Evolutionary conservation across 2,329 filamentous ascomycete species (phyloP), one percentile per base, ranked within the genome.

Genomic region (Verticillium nubilum): DNA sequence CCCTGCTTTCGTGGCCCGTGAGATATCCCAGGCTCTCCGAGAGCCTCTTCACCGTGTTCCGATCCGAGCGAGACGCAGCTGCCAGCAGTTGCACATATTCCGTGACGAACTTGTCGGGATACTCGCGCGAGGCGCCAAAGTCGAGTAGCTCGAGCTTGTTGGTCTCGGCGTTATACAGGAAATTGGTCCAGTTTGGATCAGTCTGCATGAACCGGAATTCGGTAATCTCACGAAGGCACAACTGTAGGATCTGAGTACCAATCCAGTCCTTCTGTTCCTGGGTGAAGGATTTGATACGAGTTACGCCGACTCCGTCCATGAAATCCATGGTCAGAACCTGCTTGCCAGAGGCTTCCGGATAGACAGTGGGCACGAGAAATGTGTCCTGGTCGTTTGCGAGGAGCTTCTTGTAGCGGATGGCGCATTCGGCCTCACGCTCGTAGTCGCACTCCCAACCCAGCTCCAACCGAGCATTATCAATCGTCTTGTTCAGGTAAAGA

Each of bases 151-250:
- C 93, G 15, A 99, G 87, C 69, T 86, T 89, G 67, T 86, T 78
- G 4, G 82, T 86, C 23, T 78, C 67, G 1, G 86, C 78, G 67
- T 98, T 95, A 80, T 92, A 99, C 23, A 98, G 81, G 74, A 99
- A 99, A 75, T 99, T 99, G 33, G 94, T 98, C 95, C 95, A 99
- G 79, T 99, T 99, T 47, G 95, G 95, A 71, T 99, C 95, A 5
- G 95, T 99, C 77, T 99, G 95, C 95, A 99, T 99, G 78, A 96
- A 98, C 62, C 83, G 87, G 84, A 97, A 98, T 74, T 97, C 92
- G 64, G 88, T 88, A 67, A 98, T 94, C 76, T 98, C 95, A 60
- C 93, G 88, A 42, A 98, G 83, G 71, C 92, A 98, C 12, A 99
- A 86, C 4, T 92, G 90, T 57, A 98, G 83, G 65, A 98, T 91